Evolutionary conservation across 371 early-diverging fungal genomes (phyloP).

Genomic region (Scutellospora calospora): DNA sequence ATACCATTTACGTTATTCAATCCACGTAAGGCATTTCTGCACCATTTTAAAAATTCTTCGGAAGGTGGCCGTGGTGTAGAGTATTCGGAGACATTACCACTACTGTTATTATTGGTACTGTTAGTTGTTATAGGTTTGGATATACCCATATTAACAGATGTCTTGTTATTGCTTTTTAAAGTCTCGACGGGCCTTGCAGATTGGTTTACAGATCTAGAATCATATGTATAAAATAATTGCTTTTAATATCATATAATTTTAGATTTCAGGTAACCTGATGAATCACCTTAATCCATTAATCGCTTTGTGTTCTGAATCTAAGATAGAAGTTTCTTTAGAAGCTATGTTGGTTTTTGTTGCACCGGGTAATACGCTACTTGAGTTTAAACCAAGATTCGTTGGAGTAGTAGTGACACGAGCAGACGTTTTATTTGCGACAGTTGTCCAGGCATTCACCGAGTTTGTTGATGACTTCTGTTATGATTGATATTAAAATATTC

Average conservation of each 20-base stretch:
- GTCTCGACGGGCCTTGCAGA: not conserved
- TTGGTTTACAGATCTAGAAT: constrained; percentile 15
- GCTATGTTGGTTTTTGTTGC: not conserved
- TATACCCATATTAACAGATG: not conserved
- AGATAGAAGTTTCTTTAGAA: constrained; percentile 31
- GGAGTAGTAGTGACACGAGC: constrained; percentile 44
- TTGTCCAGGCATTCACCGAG: constrained; percentile 55
- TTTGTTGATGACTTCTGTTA: constrained; percentile 19
- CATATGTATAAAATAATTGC: not conserved
- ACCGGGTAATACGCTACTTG: not conserved
- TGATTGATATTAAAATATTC: not conserved
- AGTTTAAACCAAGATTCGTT: not conserved
- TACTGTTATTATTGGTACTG: constrained; percentile 1
- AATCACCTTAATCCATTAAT: constrained; percentile 31
- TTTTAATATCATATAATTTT: not conserved
- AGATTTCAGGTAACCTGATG: not conserved
- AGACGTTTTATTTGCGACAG: constrained; percentile 54
- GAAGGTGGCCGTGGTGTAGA: constrained; percentile 62
- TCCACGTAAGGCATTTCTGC: constrained; percentile 69
- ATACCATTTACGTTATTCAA: constrained; percentile 74
- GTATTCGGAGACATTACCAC: constrained; percentile 18
- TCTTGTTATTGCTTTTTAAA: not conserved
- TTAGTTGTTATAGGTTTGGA: constrained; percentile 22
- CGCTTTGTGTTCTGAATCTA: constrained; percentile 34
- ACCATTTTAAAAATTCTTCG: constrained; percentile 82